A percentile compares a stretch with the other conserved stretches of the same genome.
Conservation (phyloP, 129 eudicot species). For the Scalesia atractyloides region DNA sequence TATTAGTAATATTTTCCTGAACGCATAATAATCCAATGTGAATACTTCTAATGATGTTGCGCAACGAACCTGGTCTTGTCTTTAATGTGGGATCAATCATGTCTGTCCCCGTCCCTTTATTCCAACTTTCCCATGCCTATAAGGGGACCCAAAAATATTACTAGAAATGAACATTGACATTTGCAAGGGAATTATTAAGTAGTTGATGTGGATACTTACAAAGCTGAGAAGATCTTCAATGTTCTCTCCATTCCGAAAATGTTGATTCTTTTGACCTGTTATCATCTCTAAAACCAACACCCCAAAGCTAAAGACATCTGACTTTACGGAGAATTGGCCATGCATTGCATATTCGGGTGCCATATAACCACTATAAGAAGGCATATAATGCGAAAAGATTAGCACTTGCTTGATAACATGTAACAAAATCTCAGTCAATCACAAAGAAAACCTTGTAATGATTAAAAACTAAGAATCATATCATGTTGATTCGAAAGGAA, state of each 20-base stretch:
- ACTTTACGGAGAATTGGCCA: conserved; percentile 27
- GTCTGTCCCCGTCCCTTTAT: not conserved
- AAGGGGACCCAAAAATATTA: not conserved
- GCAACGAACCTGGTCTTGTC: not conserved
- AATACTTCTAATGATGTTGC: not conserved
- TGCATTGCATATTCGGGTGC: not conserved
- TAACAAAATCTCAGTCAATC: not conserved
- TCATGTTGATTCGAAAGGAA: not conserved
- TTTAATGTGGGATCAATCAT: conserved; percentile 7
- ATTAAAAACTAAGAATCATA: not conserved
- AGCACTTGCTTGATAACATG: not conserved
- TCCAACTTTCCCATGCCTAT: conserved; percentile 8
- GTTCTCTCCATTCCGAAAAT: not conserved
- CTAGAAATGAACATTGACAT: no score
- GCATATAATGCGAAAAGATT: not conserved
- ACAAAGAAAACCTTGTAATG: not conserved
- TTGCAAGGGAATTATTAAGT: no score
- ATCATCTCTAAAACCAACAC: conserved; percentile 25
- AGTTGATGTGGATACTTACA: not conserved
- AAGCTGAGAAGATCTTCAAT: not conserved
- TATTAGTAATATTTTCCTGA: not conserved
- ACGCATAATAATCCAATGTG: conserved; percentile 9
- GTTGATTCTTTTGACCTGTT: conserved; percentile 8
- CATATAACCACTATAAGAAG: not conserved
- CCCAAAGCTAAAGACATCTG: conserved; percentile 40